These are phyloP conservation scores for Blastomyces parvus DNA, from an alignment of 2,329 filamentous ascomycete genomes.

Conservation along the genomic window DNA sequence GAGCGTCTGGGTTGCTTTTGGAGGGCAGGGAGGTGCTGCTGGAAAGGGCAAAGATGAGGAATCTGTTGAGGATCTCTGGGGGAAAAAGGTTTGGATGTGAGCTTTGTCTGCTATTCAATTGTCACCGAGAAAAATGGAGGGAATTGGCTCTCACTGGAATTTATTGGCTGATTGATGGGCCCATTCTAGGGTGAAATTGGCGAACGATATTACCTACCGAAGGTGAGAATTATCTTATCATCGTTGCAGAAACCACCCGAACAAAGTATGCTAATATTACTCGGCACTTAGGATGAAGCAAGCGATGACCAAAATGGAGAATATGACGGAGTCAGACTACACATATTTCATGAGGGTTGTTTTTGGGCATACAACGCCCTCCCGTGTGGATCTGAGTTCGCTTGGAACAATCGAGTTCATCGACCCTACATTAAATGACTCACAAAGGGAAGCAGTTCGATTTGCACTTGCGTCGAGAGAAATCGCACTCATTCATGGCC, in stretches of 20 bases:
- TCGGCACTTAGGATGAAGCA: constrained; percentile 46
- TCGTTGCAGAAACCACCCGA: constrained; percentile 4
- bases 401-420: constrained; percentile 43
- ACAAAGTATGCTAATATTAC: constrained; percentile 11
- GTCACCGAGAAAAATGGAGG: background rate
- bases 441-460: constrained; percentile 55
- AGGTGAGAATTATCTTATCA: constrained; percentile 33
- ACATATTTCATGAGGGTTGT: constrained; percentile 51
- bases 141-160: background rate
- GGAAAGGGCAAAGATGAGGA: constrained; percentile 32
- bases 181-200: constrained; percentile 49
- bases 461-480: constrained; percentile 78
- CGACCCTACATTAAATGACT: constrained; percentile 50
- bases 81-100: constrained; percentile 54
- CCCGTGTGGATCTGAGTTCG: constrained; percentile 40
- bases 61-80: constrained; percentile 42
- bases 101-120: constrained; percentile 24
- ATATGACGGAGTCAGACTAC: constrained; percentile 47
- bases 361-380: constrained; percentile 49
- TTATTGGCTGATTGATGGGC: constrained; percentile 11
- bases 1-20: constrained; percentile 38
- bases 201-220: constrained; percentile 58
- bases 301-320: constrained; percentile 51
- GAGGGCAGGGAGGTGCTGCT: constrained; percentile 27
- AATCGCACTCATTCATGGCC: constrained; percentile 84